Evolutionary conservation across 1,139 yeast species (phyloP), one percentile per base, ranked within the genome.

Genomic region (Pichia sp.): DNA sequence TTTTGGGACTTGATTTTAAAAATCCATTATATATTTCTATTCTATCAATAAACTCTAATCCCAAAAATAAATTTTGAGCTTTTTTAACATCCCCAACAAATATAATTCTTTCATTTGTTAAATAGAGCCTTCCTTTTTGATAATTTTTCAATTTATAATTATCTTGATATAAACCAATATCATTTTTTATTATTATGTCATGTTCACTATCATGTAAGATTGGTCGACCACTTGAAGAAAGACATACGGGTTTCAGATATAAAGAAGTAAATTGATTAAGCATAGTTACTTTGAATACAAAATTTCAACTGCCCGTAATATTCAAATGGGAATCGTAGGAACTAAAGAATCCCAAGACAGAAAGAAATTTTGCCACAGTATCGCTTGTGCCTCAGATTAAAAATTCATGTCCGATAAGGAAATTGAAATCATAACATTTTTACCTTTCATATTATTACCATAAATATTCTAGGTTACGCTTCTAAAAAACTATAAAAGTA

Each of bases 1-100:
- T 71, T 54, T 88, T 86, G 0, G 96, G 87, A 7, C 94, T 84
- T 2, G 93, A 76, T 50, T 81, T 73, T 43, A 89, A 61, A 55
- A 89, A 88, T 28, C 88, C 75, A 7, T 76, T 76, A 7, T 78
- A 66, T 38, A 70, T 63, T 20, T 74, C 79, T 0, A 71, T 53
- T 1, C 57, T 51, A 4, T 63, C 62, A 3, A 86, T 65, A 26
- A 69, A 68, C 3, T 62, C 56, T 18, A 86, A 62, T 23, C 69
- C 68, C 8, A 86, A 48, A 2, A 70, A 71, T 8, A 84, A 58
- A 13, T 86, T 74, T 3, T 26, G 18, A 3, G 22, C 19, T 20
- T 35, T 26, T 3, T 24, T 8, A 13, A 21, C 3, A n/a, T 76
- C 73, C 54, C 84, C 91, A 11, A 88, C 74, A 57, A 80, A 89